Conservation (phyloP, 1,284 basidiomycete genomes). For the Sanghuangporus sanghuang region DNA sequence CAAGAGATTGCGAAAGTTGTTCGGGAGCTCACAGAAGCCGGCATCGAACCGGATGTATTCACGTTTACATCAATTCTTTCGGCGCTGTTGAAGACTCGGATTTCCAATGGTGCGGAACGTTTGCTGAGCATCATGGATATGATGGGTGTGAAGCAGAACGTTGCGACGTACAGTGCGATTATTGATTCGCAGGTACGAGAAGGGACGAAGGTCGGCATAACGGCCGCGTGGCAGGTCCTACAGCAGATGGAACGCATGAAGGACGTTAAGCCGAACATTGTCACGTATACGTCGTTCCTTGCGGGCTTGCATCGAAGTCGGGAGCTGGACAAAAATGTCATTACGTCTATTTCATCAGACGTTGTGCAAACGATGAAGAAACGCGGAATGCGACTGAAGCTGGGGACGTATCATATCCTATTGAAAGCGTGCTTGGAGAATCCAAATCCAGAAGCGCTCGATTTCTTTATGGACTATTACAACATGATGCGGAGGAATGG, state of each 20-base stretch:
- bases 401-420: conserved; percentile 70
- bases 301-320: conserved; percentile 50
- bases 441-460: conserved; percentile 40
- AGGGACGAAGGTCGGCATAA: conserved; percentile 47
- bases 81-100: conserved; percentile 63
- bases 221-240: conserved; percentile 60
- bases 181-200: conserved; percentile 65
- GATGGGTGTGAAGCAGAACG: conserved; percentile 68
- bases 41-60: conserved; percentile 65
- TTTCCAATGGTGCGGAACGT: conserved; percentile 56
- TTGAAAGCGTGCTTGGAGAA: conserved; percentile 58
- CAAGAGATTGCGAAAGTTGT: conserved; percentile 47
- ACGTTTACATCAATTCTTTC: conserved; percentile 79
- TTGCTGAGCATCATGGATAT: conserved; percentile 67
- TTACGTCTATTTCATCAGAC: conserved; percentile 40
- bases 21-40: conserved; percentile 45
- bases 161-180: conserved; percentile 68
- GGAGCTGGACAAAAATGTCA: conserved; percentile 39
- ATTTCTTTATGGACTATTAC: conserved; percentile 57
- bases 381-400: conserved; percentile 46
- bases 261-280: conserved; percentile 53
- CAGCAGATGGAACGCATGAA: conserved; percentile 63
- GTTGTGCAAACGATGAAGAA: conserved; percentile 58
- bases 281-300: conserved; percentile 71
- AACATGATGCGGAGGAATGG: conserved; percentile 53